phyloP scores from a whole-genome alignment of 306 rosid species.

The Luffa aegyptiaca region DNA sequence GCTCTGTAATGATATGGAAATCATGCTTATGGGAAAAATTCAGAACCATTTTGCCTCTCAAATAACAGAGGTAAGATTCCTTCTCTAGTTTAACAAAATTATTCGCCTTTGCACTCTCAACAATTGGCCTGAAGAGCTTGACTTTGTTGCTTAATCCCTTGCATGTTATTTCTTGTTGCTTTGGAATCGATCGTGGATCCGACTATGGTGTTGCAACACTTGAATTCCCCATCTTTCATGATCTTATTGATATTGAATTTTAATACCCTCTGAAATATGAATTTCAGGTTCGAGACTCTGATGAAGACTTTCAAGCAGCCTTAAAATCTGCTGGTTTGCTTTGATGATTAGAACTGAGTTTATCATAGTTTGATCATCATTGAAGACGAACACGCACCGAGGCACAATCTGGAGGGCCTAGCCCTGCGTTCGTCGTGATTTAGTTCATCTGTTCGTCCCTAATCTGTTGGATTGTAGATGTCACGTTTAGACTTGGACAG shows the following conservation, averaged over 20 bases:
- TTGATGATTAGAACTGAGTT: slow-evolving; percentile 1
- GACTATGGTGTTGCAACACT: background rate
- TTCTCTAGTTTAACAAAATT: background rate
- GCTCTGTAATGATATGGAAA: slow-evolving; percentile 32
- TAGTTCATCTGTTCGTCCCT: too few species aligned
- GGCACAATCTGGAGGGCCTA: background rate
- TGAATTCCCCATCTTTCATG: background rate
- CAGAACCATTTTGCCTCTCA: slow-evolving; percentile 34
- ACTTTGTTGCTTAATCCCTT: too few species aligned
- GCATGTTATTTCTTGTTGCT: too few species aligned
- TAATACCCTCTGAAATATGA: background rate
- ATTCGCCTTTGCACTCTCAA: background rate
- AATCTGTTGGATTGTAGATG: too few species aligned
- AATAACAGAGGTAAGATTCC: slow-evolving; percentile 30
- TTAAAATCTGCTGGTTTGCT: slow-evolving; percentile 53
- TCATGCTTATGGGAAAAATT: slow-evolving; percentile 30
- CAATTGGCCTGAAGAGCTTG: background rate
- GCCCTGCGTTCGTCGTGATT: too few species aligned
- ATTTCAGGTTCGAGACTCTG: slow-evolving; percentile 24
- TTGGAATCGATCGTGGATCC: too few species aligned
- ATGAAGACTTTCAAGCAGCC: slow-evolving; percentile 44
- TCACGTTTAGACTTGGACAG: too few species aligned
- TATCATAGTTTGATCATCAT: background rate
- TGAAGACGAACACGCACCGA: background rate
- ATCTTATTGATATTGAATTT: background rate